A percentile compares a stretch with the other conserved stretches of the same genome.
These are phyloP conservation scores for Moniliophthora roreri DNA, from an alignment of 1,284 basidiomycete genomes.

Conservation along the genomic window DNA sequence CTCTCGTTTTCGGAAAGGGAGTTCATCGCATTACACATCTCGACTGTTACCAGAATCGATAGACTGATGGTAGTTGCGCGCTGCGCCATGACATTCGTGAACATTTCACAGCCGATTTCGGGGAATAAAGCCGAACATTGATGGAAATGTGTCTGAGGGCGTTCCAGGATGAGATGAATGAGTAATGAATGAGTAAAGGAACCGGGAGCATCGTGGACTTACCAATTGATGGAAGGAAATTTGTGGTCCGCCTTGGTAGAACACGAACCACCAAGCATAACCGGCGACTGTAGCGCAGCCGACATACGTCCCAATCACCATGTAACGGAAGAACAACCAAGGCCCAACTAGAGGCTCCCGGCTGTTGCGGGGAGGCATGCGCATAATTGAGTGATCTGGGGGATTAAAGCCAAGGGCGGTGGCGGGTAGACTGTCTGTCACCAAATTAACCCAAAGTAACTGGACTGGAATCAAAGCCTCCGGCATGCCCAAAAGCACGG, in stretches of 20 bases:
- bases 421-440: conserved; percentile 94
- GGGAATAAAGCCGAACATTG: conserved; percentile 83
- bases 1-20: conserved; percentile 98
- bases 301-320: conserved; percentile 93
- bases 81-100: conserved; percentile 81
- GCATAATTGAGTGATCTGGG: conserved; percentile 95
- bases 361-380: conserved; percentile 84
- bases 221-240: conserved; percentile 93
- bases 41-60: conserved; percentile 90
- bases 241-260: conserved; percentile 87
- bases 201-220: conserved; percentile 32
- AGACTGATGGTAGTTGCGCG: conserved; percentile 95
- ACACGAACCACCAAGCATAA: conserved; percentile 99
- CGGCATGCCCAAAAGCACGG: conserved; percentile 96
- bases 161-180: conserved; percentile 1
- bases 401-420: conserved; percentile 99
- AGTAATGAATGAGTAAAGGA: background rate
- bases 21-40: conserved; percentile 99
- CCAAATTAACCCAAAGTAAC: conserved; percentile 95
- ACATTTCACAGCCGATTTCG: conserved; percentile 92
- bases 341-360: conserved; percentile 88
- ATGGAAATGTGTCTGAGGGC: conserved; percentile 88
- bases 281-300: conserved; percentile 95
- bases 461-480: conserved; percentile 98
- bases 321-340: conserved; percentile 96